phyloP scores from a whole-genome alignment of 192 early-diverging fungal genomes.

The Chytriomyces confervae region DNA sequence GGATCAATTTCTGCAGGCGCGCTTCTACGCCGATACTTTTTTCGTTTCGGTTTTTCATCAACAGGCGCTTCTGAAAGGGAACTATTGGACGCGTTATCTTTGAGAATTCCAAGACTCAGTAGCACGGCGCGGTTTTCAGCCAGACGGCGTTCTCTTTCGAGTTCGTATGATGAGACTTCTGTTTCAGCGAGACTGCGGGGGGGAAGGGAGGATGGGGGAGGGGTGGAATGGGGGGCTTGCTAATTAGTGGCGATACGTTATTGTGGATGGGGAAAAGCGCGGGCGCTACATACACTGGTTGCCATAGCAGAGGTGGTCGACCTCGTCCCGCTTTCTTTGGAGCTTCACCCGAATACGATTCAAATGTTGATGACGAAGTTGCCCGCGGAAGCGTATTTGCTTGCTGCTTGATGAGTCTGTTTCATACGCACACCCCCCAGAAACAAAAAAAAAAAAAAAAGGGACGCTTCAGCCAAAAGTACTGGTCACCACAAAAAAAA shows the following conservation, averaged over 20 bases:
- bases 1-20: background rate
- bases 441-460: too few species aligned
- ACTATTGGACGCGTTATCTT: background rate
- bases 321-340: background rate
- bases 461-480: background rate
- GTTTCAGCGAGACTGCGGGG: slow-evolving; percentile 2
- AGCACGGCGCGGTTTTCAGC: slow-evolving; percentile 28
- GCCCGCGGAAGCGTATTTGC: too few species aligned
- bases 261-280: background rate
- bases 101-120: slow-evolving; percentile 14
- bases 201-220: too few species aligned
- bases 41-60: background rate
- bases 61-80: slow-evolving; percentile 2
- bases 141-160: slow-evolving; percentile 34
- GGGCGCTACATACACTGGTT: slow-evolving; percentile 12
- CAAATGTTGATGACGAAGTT: too few species aligned
- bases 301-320: slow-evolving; percentile 16
- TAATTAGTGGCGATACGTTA: background rate
- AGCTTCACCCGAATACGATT: background rate
- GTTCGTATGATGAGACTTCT: slow-evolving; percentile 32
- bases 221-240: background rate
- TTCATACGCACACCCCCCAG: too few species aligned
- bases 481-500: background rate
- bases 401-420: too few species aligned
- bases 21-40: background rate